Evolutionary conservation across 1,139 yeast genomes (phyloP), one percentile per base, ranked within the genome.

Genomic region (Yamadazyma sp.): DNA sequence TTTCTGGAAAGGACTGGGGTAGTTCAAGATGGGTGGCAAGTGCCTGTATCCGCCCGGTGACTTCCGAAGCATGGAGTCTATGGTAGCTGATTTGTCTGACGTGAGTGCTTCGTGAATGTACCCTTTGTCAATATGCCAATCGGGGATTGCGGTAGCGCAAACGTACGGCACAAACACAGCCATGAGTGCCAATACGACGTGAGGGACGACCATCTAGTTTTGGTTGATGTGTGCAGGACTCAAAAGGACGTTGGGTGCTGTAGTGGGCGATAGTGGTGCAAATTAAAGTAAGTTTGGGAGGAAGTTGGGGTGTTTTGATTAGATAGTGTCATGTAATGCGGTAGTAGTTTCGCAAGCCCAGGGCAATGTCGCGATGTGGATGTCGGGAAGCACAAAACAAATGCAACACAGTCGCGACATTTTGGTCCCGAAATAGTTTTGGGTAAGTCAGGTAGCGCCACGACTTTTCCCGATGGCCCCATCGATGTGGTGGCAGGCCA

Each of bases 1-100:
- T 29, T 66, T 51, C 45, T 71, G 58, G 24, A 55, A 46, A 3
- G 41, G 36, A n/a, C 47, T 47, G 1, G 77, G 77, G 27, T 51
- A 44, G 17, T 59, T 56, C 12, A 63, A 29, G 14, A 72, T 56
- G 0, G 75, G 75, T 1, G 76, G 76, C 24, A 62, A 56, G 41
- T 66, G 55, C 18, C 56, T 54, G 51, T 59, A 60, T 26, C 52
- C 49, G 2, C 54, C 47, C 1, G 73, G 67, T 28, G 49, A 41
- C 17, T 45, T 46, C 23, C 39, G 28, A 16, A 46, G 24, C 50
- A 48, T 46, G 28, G 34, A 31, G 38, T 47, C 49, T 3, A 45
- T 37, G 11, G 34, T 34, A 3, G 33, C 34, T 1, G 41, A 38
- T 10, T 36, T 34, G 9, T 37, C 37, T 28, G 35, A 28, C 22